Evolutionary conservation across 2,329 filamentous ascomycete genomes (phyloP), one percentile per base, ranked within the genome.

Genomic region (Pseudopithomyces maydicus): DNA sequence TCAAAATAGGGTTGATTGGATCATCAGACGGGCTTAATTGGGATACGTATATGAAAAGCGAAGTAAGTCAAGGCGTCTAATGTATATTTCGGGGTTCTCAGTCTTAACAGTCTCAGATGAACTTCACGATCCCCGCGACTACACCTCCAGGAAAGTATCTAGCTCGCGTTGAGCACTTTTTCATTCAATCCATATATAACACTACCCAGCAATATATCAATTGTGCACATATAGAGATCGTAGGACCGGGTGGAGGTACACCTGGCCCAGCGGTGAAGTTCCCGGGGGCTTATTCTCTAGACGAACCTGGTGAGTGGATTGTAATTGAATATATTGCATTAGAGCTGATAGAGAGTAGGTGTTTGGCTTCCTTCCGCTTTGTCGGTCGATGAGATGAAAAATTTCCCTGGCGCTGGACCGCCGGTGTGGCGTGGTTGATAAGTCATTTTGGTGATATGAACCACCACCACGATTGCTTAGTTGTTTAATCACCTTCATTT

Each of bases 241-340:
- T 47, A 6, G 57, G 57, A 2, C 23, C 46, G 12, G 59, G 59
- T 12, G 59, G 44, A 12, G 83, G 81, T 17, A 79, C 79, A 49
- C 78, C 76, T 19, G 73, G 70, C 55, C 67, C 72, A 3, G 38
- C 42, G 39, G 78, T 76, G 20, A 65, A 76, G 17, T 83, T 80
- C 56, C 83, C 81, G 8, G 73, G 74, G 43, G 77, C 85, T 20
- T 88, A 88, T 43, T 17, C 32, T 8, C 14, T 51, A 12, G 29
- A 26, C 19, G 53, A 51, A 10, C 53, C 46, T 17, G 46, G 53
- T 55, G 33, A 44, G 45, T 45, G 32, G 6, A n/a, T 12, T 6
- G 7, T 17, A 3, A n/a, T 15, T 36, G 19, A 7, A 15, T 3
- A 14, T 33, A 8, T 19, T 15, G 11, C 2, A 5, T 19, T 6